Evolutionary conservation across 352 stramenopile species (phyloP).

Genomic region (Phytophthora parvispora): DNA sequence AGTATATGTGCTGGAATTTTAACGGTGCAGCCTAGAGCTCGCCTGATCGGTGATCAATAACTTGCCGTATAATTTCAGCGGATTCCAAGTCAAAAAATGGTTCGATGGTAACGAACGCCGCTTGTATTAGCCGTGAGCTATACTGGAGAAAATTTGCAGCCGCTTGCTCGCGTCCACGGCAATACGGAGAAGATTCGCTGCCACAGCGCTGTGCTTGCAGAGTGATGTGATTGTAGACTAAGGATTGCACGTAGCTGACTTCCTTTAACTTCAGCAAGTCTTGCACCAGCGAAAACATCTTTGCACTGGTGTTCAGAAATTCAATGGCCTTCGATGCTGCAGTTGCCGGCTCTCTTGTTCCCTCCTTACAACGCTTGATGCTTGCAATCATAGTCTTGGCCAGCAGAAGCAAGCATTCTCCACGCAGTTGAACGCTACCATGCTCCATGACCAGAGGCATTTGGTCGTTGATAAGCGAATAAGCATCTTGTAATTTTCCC

Average conservation of each 20-base stretch:
- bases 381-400: slow-evolving; percentile 61
- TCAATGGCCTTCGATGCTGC: slow-evolving; percentile 29
- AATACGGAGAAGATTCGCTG: slow-evolving; percentile 16
- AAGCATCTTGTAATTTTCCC: slow-evolving; percentile 56
- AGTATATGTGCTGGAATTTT: no score
- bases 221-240: slow-evolving; percentile 51
- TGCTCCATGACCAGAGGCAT: slow-evolving; percentile 81
- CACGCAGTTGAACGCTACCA: slow-evolving; percentile 61
- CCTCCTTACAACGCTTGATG: slow-evolving; percentile 29
- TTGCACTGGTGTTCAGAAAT: slow-evolving; percentile 36
- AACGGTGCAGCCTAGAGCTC: slow-evolving; percentile 30
- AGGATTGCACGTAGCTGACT: slow-evolving; percentile 48
- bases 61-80: slow-evolving; percentile 33
- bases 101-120: slow-evolving; percentile 36
- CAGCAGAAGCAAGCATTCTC: slow-evolving; percentile 64
- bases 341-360: slow-evolving; percentile 4
- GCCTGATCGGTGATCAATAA: slow-evolving; percentile 31
- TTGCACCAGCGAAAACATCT: slow-evolving; percentile 46
- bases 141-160: slow-evolving; percentile 41
- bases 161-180: slow-evolving; percentile 26
- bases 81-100: slow-evolving; percentile 43
- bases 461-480: slow-evolving; percentile 61
- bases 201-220: slow-evolving; percentile 24
- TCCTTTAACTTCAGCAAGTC: slow-evolving; percentile 50
- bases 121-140: slow-evolving; percentile 36